phyloP scores from a whole-genome alignment of 1,284 basidiomycete genomes.

The Puccinia triticina region DNA sequence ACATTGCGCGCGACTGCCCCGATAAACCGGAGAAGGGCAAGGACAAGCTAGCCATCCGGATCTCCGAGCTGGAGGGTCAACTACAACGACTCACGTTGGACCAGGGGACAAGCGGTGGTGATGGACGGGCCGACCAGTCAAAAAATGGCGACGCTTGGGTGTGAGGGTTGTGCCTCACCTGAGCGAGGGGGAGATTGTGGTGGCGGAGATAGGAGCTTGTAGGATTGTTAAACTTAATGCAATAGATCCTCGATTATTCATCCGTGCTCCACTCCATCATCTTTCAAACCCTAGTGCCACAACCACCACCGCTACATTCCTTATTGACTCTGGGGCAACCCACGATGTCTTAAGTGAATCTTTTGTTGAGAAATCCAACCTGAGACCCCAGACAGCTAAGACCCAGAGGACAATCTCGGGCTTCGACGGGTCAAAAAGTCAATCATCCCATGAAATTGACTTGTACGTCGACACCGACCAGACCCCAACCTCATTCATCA shows the following conservation, averaged over 20 bases:
- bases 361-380: neutral
- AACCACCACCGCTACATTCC: neutral
- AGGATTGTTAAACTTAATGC: neutral
- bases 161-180: no score
- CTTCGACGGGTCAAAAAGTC: neutral
- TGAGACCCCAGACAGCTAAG: neutral
- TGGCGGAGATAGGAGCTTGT: neutral
- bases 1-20: neutral
- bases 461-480: neutral
- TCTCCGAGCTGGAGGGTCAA: neutral
- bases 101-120: no score
- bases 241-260: slow-evolving; percentile 14
- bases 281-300: neutral
- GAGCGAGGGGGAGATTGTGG: no score
- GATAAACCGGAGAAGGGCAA: neutral
- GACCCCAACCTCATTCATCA: slow-evolving; percentile 2
- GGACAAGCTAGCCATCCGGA: neutral
- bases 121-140: neutral
- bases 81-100: neutral
- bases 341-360: neutral
- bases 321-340: neutral
- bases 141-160: no score
- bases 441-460: neutral
- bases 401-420: neutral
- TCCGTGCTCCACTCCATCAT: neutral